Percentiles rank a stretch among this genome's conserved stretches.
phyloP scores from a whole-genome alignment of 2,329 filamentous ascomycete species.

The Cyphellophora europaea region DNA sequence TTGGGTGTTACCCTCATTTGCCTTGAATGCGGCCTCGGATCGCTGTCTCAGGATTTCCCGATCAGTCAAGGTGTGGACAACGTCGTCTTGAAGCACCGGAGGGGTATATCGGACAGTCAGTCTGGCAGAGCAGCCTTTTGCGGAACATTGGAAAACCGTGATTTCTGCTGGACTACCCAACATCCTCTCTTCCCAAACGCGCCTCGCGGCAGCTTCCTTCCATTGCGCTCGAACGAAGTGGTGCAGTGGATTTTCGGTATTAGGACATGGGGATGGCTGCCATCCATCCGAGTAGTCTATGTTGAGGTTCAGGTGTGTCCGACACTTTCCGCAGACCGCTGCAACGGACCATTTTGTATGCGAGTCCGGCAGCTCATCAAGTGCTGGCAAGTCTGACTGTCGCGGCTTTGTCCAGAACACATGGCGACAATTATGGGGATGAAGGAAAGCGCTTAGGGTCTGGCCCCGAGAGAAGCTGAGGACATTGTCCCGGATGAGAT shows the following conservation, averaged over 20 bases:
- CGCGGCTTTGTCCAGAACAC: constrained; percentile 46
- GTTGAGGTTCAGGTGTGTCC: constrained; percentile 51
- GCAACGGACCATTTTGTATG: constrained; percentile 48
- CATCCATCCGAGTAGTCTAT: constrained; percentile 41
- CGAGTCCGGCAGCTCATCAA: constrained; percentile 27
- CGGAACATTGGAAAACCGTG: constrained; percentile 51
- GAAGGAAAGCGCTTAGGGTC: constrained; percentile 19
- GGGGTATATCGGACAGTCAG: constrained; percentile 44
- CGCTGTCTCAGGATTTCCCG: constrained; percentile 41
- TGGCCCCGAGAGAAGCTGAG: constrained; percentile 36
- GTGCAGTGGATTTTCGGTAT: constrained; percentile 46
- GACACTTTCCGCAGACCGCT: constrained; percentile 52
- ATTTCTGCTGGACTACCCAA: constrained; percentile 27
- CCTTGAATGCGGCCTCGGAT: constrained; percentile 40
- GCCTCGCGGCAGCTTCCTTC: constrained; percentile 13
- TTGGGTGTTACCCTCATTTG: constrained; percentile 23
- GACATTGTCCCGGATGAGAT: constrained; percentile 50
- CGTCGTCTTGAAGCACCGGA: constrained; percentile 40
- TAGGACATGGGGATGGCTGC: constrained; percentile 35
- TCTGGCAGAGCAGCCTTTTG: constrained; percentile 43
- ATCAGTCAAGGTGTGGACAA: constrained; percentile 46
- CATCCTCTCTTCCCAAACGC: constrained; percentile 21
- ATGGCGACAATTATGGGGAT: constrained; percentile 45
- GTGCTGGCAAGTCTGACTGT: constrained; percentile 41
- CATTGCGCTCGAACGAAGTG: constrained; percentile 42